Evolutionary conservation across 805 yeast species (phyloP).

Genomic region (Lipomyces yamanashiensis): DNA sequence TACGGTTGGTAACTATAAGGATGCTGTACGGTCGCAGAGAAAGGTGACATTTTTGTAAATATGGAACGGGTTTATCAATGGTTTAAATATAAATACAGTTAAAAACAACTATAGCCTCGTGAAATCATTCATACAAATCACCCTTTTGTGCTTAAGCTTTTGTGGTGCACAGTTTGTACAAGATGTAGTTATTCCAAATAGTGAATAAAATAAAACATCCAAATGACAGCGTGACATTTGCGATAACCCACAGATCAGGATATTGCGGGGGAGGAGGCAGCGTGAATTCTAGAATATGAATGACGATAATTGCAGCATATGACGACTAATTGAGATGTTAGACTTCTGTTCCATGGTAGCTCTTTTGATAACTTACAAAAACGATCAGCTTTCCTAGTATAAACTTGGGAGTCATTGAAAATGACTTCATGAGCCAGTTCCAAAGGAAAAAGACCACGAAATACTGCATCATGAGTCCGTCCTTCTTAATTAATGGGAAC

Average conservation of each 20-base stretch:
- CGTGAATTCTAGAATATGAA: slow-evolving; percentile 61
- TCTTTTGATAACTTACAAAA: slow-evolving; percentile 47
- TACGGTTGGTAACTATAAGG: no score
- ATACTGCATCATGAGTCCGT: slow-evolving; percentile 75
- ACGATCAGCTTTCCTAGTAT: slow-evolving; percentile 58
- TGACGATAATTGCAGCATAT: slow-evolving; percentile 54
- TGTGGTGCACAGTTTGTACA: slow-evolving; percentile 42
- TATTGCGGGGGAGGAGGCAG: slow-evolving; percentile 47
- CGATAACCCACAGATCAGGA: slow-evolving; percentile 87
- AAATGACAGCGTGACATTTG: slow-evolving; percentile 74
- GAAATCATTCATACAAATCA: neutral
- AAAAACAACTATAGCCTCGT: neutral
- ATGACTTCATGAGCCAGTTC: slow-evolving; percentile 79
- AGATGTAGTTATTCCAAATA: slow-evolving; percentile 76
- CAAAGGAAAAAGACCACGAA: slow-evolving; percentile 62
- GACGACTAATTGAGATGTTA: slow-evolving; percentile 15
- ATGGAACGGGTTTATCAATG: neutral
- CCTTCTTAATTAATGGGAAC: slow-evolving; percentile 83
- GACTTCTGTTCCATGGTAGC: neutral
- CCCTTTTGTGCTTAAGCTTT: neutral
- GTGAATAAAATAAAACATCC: slow-evolving; percentile 75
- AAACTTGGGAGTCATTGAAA: slow-evolving; percentile 54
- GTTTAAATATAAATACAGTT: neutral
- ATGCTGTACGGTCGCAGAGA: no score
- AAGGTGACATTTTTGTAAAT: neutral